Evolutionary conservation across 768 basidiomycete species (phyloP), one percentile per base, ranked within the genome.

Genomic region (Gloeopeniophorella convolvens): DNA sequence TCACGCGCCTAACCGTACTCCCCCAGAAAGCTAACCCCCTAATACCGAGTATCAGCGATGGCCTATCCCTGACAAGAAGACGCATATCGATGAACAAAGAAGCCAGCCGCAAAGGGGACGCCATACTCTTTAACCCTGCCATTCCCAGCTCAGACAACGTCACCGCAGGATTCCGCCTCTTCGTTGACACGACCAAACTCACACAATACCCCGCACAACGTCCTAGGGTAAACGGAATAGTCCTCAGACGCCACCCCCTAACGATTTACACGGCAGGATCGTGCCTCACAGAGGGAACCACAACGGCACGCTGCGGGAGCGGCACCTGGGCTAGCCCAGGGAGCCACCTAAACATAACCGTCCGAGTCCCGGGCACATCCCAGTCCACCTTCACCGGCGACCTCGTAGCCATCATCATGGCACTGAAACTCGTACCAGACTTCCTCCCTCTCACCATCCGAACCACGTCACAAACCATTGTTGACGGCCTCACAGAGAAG

Each of bases 181-280:
- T 48, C 21, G 23, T 40, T 10, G 24, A 41, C 6, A 43, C 51
- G 21, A 30, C 23, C 5, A 33, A 21, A 10, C n/a, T 16, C 18
- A 13, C 36, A 3, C 13, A 4, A 2, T 9, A 3, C n/a, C 31
- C 39, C 1, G 33, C 37, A 20, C 5, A 27, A 7, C 16, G 50
- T 3, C 49, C 33, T 1, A 30, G 9, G 1, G 21, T 15, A 4
- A 9, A 28, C 2, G 15, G n/a, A 1, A 16, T 4, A 4, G 5
- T 30, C 15, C 31, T 21, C 9, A 8, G 7, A 4, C 28, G 42
- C 28, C 8, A 33, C 10, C 1, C 5, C 1, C 15, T 21, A 1
- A 41, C 31, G 1, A 54, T 55, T 3, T 68, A 64, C 23, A 69
- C 65, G 0, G 65, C 66, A 21, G 61, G 66, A 0, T 61, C 62